Base-by-base conservation (phyloP, 805 yeast genomes). In the Kazachstania bromeliacearum region DNA sequence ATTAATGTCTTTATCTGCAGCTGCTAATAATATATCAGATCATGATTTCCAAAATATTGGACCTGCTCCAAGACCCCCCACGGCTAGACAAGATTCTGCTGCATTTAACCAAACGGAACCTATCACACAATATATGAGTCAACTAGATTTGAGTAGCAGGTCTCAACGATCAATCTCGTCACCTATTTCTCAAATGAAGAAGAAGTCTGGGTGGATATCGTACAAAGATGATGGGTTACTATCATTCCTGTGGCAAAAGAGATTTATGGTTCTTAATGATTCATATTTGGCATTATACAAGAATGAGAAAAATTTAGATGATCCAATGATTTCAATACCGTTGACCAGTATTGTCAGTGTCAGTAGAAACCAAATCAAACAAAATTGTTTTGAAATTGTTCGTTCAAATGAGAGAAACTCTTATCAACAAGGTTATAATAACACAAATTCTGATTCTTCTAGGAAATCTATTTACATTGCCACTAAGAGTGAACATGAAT, bases 171-270 rank as follows among this genome's bases (percentile, higher is more conserved):
- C 51, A 6, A 35, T 38, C 10, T 36, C 46, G 12, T 42, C 37
- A 16, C 34, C 42, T 10, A 28, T 43, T 13, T 36, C 42, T 33
- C 45, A 46, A 26, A 39, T 41, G 33, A 53, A 47, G 39, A 47
- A 48, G 25, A 47, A 51, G 30, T 42, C 50, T 4, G 96, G 96
- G 0, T 88, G 95, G 94, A 88, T 85, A 16, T 82, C 83, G 37
- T 77, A 85, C 40, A 88, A 85, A 57, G 97, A 89, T 49, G 96
- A 89, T 49, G 96, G 96, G 10, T 64, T 89, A 43, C 73, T 85
- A 44, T 75, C 87, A 5, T 87, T 88, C 56, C 67, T 94, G 47
- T 89, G 98, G 98, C 87, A 88, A 40, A 87, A 87, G 53, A 73
- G 92, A 49, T 89, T 68, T 58, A 65, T 89, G 63, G 81, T 84